Conservation (phyloP, 2,329 filamentous ascomycete species). For the Harringtonia lauricola region DNA sequence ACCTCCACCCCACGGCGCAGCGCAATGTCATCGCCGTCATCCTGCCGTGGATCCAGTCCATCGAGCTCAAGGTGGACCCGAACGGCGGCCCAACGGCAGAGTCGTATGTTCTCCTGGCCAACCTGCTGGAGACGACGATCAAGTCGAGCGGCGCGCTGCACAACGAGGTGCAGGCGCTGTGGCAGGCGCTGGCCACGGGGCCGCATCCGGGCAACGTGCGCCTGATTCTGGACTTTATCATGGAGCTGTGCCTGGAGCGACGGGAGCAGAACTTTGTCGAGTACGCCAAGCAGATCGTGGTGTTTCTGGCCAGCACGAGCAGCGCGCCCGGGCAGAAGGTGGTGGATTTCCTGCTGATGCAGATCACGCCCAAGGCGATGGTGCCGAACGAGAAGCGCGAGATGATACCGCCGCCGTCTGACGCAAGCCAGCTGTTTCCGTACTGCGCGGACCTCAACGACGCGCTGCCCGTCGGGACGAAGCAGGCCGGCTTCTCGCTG, state of each 20-base stretch:
- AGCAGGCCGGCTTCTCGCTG: constrained; percentile 81
- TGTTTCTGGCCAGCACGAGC: constrained; percentile 77
- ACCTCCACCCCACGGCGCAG: constrained; percentile 70
- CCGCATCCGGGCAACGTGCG: constrained; percentile 91
- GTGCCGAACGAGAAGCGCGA: constrained; percentile 77
- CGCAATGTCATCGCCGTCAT: constrained; percentile 91
- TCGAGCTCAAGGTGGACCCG: constrained; percentile 84
- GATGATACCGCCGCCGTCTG: constrained; percentile 32
- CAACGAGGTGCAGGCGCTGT: constrained; percentile 93
- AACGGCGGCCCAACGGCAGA: constrained; percentile 82
- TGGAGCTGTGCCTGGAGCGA: constrained; percentile 81
- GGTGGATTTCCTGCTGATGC: constrained; percentile 82
- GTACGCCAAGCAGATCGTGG: constrained; percentile 95
- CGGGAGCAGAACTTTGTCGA: constrained; percentile 97
- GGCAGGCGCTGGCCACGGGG: constrained; percentile 91
- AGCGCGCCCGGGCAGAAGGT: constrained; percentile 74
- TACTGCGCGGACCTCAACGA: constrained; percentile 81
- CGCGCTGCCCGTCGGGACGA: constrained; percentile 76
- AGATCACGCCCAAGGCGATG: constrained; percentile 94
- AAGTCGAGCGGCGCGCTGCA: constrained; percentile 79
- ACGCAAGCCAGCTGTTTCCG: constrained; percentile 42
- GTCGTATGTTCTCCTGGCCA: constrained; percentile 90
- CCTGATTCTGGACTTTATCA: constrained; percentile 91
- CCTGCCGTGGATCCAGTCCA: constrained; percentile 89
- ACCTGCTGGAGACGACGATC: constrained; percentile 92